Percentiles rank a stretch among this genome's conserved stretches.
Conservation (phyloP, 2,329 filamentous ascomycete species). For the Fusarium bactridioides region DNA sequence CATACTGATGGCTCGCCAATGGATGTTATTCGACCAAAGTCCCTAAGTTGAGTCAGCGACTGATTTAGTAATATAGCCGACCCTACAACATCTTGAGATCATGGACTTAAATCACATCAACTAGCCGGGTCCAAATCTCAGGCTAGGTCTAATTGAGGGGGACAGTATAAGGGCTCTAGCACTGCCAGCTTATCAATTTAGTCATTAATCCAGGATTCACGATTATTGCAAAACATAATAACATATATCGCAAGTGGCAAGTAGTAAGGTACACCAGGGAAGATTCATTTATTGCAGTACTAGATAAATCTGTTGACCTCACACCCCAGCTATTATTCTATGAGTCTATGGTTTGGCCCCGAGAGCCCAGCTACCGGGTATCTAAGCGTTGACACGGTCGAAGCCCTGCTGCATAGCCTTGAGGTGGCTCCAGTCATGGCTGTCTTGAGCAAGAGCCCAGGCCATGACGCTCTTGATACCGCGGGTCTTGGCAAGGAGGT, state of each 20-base stretch:
- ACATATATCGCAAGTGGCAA: rapidly evolving
- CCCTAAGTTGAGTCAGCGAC: too few species aligned
- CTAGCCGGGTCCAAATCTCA: not conserved
- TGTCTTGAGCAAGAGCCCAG: conserved; percentile 62
- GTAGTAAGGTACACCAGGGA: not conserved
- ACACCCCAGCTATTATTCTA: not conserved
- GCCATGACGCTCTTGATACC: conserved; percentile 60
- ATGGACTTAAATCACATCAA: too few species aligned
- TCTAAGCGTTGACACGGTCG: not conserved
- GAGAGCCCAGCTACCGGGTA: not conserved
- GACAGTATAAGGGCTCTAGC: rapidly evolving
- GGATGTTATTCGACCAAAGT: not conserved
- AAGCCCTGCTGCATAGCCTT: conserved; percentile 49
- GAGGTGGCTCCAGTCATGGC: conserved; percentile 52
- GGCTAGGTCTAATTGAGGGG: too few species aligned
- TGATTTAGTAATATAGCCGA: not conserved
- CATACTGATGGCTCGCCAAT: not conserved
- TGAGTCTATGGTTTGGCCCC: not conserved
- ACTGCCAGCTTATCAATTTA: too few species aligned
- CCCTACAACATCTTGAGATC: rapidly evolving
- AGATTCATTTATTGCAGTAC: not conserved
- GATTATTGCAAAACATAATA: rapidly evolving
- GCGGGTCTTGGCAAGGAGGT: conserved; percentile 50
- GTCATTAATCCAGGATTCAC: rapidly evolving
- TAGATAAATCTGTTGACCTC: not conserved